Evolutionary conservation across 495 filamentous ascomycete genomes (phyloP), one percentile per base, ranked within the genome.

Genomic region (Chaetomium fimeti): DNA sequence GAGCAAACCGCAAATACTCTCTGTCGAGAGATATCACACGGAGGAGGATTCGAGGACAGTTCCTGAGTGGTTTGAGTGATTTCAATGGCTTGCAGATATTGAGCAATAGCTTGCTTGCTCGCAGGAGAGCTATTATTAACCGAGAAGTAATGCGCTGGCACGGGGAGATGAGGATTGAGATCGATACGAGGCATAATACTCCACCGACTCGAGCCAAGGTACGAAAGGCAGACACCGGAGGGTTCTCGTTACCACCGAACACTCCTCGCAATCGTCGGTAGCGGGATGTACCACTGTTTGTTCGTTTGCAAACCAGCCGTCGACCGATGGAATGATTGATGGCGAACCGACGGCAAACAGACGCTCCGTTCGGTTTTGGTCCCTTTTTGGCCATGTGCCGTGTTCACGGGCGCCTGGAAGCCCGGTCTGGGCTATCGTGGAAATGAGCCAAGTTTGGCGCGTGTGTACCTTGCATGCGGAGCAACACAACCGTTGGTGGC

Each of bases 401-500:
- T 16, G 40, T 13, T 43, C 40, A 36, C 32, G 32, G 32, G 20
- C 42, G 18, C n/a, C 45, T 24, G 45, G 45, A 24, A 49, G 45
- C 2, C 11, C 28, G 45, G 45, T 49, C 28, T 38, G 1, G 24
- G 43, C 13, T 16, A 53, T 53, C 49, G 49, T 13, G 22, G 49
- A 55, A 55, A 55, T 49, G 45, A 49, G 45, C 45, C 45, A n/a
- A 49, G 45, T 49, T 49, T 49, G 45, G 45, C 45, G 20, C 45
- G n/a, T 24, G 20, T n/a, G n/a, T 24, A 20, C 45, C 45, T 49
- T 49, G 45, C 45, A 49, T 49, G 45, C 45, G 45, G 45, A 49
- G 45, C 45, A 24, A 49, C 9, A n/a, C 18, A 49, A 49, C 45
- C 45, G 45, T 49, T n/a, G 45, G 45, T 8, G n/a, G 20, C n/a